Conservation (phyloP, 495 filamentous ascomycete genomes). For the Aspergillus taichungensis region DNA sequence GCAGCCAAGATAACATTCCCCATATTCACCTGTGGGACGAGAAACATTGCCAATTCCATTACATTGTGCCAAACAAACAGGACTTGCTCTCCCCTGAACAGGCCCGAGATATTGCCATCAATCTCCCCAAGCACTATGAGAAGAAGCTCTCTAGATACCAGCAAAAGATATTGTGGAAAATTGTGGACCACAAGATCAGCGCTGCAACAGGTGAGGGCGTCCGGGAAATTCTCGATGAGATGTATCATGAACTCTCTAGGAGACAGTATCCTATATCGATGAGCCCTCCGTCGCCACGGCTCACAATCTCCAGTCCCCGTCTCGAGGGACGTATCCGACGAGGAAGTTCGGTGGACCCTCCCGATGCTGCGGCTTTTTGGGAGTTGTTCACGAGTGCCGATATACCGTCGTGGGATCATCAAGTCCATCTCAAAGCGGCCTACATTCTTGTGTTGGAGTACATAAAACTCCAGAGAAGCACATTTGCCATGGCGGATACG, state of each 20-base stretch:
- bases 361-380: neutral
- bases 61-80: neutral
- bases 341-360: neutral
- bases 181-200: neutral
- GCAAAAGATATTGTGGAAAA: neutral
- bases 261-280: no score
- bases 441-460: constrained; percentile 1
- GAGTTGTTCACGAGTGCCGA: neutral
- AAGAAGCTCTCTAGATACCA: neutral
- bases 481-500: neutral
- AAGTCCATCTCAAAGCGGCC: neutral
- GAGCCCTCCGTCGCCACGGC: no score
- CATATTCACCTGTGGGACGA: no score
- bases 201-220: constrained; percentile 1
- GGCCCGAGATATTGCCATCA: neutral
- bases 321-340: no score
- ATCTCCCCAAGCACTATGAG: neutral
- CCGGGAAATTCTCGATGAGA: neutral
- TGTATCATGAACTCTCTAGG: neutral
- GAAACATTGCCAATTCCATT: no score
- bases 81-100: neutral
- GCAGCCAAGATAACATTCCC: no score
- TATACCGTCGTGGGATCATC: constrained; percentile 1
- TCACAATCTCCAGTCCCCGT: no score
- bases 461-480: neutral